Base-by-base conservation (phyloP, 495 filamentous ascomycete genomes). In the Venustampulla echinocandica region DNA sequence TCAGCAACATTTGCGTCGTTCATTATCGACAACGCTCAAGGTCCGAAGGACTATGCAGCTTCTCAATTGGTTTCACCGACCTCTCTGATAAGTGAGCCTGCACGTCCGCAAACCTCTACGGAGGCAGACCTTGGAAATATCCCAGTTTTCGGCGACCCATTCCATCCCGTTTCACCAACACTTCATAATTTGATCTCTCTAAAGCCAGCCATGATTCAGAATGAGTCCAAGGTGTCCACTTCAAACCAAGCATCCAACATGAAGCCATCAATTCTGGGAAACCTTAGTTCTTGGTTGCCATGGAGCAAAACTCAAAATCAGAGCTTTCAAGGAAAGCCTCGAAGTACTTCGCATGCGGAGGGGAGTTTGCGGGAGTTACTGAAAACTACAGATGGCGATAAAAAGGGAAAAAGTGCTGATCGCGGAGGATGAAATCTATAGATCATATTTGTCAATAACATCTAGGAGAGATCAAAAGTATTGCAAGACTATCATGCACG, bases 1-100 rank as follows among this genome's bases (percentile, higher is more conserved):
- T 64, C 69, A 13, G 56, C 67, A 10, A 57, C 68, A 3, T 71
- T 74, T 39, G 69, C 68, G 10, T 67, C 65, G 1, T 63, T 69
- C 28, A 61, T 75, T 38, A 69, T 74, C 41, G 68, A 70, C 42
- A 62, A 50, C 23, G 56, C 57, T 44, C 45, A 55, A 19, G 11
- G 50, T 45, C 37, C 44, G 24, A 44, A 46, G 36, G 17, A 24
- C 5, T 28, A 42, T 30, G 25, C 21, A 39, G 9, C 45, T 17
- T 49, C 48, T 17, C 57, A 53, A 11, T 49, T 54, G 24, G 37
- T 46, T 18, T 61, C 65, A 7, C 46, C 61, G 15, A 59, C 59
- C 3, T 59, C 57, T 13, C 56, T 73, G 20, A 54, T 68, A 24
- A 66, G 71, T 52, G 63, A 70, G 21, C 68, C 68, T 1, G 69